phyloP scores from a whole-genome alignment of 352 stramenopile genomes.

The Thalassiosira ordinaria region DNA sequence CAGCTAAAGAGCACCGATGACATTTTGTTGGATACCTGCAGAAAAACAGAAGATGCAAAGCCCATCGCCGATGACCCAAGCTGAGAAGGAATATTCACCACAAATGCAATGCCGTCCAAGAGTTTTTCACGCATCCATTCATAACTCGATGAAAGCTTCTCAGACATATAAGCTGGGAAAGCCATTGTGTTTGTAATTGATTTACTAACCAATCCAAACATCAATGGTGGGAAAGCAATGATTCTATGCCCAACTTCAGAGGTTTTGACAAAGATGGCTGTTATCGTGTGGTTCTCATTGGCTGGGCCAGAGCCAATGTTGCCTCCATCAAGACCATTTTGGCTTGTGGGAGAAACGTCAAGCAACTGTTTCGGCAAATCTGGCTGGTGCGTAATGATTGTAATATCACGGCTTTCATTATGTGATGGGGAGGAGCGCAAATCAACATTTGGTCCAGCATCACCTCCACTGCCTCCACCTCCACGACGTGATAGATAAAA shows the following conservation, averaged over 20 bases:
- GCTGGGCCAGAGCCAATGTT: background rate
- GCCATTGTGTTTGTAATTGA: background rate
- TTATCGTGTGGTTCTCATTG: background rate
- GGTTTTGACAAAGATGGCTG: background rate
- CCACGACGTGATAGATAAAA: constrained; percentile 45
- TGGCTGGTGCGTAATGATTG: background rate
- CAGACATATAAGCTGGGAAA: background rate
- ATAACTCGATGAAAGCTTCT: background rate
- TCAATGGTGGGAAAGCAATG: background rate
- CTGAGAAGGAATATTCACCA: constrained; percentile 12
- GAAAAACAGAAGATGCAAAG: constrained; percentile 8
- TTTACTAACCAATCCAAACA: background rate
- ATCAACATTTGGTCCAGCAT: background rate
- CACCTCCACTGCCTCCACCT: background rate
- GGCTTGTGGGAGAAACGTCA: constrained; percentile 6
- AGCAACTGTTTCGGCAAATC: constrained; percentile 1
- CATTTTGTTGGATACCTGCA: constrained; percentile 7
- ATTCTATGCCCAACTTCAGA: background rate
- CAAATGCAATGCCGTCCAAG: constrained; percentile 3
- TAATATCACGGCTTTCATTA: constrained; percentile 3
- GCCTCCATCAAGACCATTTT: background rate
- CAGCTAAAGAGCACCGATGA: constrained; percentile 1
- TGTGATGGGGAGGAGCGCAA: background rate
- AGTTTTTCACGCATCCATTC: constrained; percentile 1
- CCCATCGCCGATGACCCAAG: constrained; percentile 15